Conservation (phyloP, 208 protist species). For the Leishmania guyanensis region DNA sequence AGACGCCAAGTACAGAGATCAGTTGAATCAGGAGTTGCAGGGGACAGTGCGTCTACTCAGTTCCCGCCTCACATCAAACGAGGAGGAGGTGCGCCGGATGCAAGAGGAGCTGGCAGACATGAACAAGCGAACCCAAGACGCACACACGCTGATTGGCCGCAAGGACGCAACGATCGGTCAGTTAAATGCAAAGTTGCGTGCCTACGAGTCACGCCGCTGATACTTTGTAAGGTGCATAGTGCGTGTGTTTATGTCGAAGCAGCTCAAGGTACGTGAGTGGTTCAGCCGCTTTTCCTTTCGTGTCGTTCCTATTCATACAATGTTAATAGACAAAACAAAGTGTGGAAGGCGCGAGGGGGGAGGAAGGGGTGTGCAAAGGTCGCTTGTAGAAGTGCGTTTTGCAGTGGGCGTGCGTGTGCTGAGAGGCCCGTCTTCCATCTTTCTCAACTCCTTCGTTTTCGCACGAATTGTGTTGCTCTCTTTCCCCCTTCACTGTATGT, state of each 20-base stretch:
- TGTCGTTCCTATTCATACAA: neutral
- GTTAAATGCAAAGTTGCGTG: constrained; percentile 78
- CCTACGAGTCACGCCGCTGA: constrained; percentile 66
- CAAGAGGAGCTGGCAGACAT: constrained; percentile 78
- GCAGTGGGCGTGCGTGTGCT: neutral
- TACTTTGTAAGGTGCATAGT: neutral
- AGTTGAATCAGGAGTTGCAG: constrained; percentile 82
- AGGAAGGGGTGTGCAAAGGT: neutral
- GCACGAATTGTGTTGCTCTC: neutral
- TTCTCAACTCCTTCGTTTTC: neutral
- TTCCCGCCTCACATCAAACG: constrained; percentile 63
- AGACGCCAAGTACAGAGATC: constrained; percentile 70
- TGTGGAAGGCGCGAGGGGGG: neutral
- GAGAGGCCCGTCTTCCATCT: neutral
- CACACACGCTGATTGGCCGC: constrained; percentile 74
- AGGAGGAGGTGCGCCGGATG: constrained; percentile 73
- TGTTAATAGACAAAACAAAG: neutral
- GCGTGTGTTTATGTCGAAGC: neutral
- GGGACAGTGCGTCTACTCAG: constrained; percentile 84
- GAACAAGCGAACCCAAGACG: constrained; percentile 74
- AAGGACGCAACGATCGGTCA: constrained; percentile 87
- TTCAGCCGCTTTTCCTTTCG: neutral
- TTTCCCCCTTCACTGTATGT: neutral
- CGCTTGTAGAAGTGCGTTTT: neutral
- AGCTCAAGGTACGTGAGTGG: neutral